These are phyloP conservation scores for Pugionium cornutum DNA, from an alignment of 345 rosid genomes.

Conservation along the genomic window DNA sequence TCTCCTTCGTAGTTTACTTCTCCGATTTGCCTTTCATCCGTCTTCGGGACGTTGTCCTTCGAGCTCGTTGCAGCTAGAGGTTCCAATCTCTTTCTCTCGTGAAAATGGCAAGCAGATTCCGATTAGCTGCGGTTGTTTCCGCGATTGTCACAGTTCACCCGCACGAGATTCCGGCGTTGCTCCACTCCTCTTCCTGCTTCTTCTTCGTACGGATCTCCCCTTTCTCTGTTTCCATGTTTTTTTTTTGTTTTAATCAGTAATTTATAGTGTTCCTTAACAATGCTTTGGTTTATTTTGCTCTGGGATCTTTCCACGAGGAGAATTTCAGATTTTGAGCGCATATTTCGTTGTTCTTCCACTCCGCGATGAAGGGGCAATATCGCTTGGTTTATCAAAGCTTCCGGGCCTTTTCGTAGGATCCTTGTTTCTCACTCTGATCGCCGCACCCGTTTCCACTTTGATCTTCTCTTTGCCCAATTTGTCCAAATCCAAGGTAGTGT, in stretches of 20 bases:
- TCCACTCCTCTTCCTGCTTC: constrained; percentile 82
- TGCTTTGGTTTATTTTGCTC: neutral
- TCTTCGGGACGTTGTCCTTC: constrained; percentile 32
- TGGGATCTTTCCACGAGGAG: neutral
- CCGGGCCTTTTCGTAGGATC: constrained; percentile 82
- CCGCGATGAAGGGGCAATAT: constrained; percentile 90
- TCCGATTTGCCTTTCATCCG: constrained; percentile 28
- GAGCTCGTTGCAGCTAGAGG: constrained; percentile 18
- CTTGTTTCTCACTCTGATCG: constrained; percentile 68
- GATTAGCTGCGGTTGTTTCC: constrained; percentile 58
- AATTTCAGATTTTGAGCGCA: constrained; percentile 72
- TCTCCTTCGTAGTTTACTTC: neutral
- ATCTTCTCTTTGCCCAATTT: constrained; percentile 72
- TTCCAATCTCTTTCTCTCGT: neutral
- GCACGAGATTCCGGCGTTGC: constrained; percentile 70
- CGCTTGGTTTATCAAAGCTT: constrained; percentile 76
- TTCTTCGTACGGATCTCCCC: constrained; percentile 64
- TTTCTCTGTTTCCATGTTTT: neutral
- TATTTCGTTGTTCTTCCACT: constrained; percentile 87
- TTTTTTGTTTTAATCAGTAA: neutral
- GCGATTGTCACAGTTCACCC: constrained; percentile 71
- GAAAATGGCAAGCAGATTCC: constrained; percentile 40
- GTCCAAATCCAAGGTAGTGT: constrained; percentile 71
- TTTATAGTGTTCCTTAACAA: constrained; percentile 1
- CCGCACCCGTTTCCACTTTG: constrained; percentile 88